Evolutionary conservation across 768 basidiomycete genomes (phyloP).

Genomic region (Mycena latifolia): DNA sequence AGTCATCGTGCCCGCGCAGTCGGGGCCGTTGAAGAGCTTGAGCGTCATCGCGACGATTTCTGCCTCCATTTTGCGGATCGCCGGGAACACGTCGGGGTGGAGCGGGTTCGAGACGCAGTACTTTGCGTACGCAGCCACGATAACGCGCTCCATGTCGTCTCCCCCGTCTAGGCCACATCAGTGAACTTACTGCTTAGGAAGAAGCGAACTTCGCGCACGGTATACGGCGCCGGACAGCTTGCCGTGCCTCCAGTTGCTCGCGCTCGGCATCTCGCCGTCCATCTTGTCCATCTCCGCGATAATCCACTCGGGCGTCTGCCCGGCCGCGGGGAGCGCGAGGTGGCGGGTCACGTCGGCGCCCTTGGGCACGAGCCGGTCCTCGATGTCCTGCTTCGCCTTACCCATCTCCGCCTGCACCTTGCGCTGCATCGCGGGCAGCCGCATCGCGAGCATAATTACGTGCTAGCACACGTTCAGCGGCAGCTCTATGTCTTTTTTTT

Average conservation of each 20-base stretch:
- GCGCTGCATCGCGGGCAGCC: conserved; percentile 68
- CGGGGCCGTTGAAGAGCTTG: conserved; percentile 85
- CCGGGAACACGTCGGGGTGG: conserved; percentile 94
- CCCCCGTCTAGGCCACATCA: conserved; percentile 73
- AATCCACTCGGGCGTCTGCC: conserved; percentile 80
- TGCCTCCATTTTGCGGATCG: conserved; percentile 96
- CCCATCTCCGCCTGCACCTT: conserved; percentile 75
- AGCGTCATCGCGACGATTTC: conserved; percentile 93
- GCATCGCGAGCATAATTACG: conserved; percentile 67
- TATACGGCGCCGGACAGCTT: conserved; percentile 90
- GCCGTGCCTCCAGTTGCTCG: conserved; percentile 73
- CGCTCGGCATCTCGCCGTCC: conserved; percentile 66
- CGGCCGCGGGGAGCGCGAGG: conserved; percentile 72
- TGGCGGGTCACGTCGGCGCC: conserved; percentile 74
- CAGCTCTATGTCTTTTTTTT: neutral
- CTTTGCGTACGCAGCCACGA: conserved; percentile 83
- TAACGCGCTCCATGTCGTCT: conserved; percentile 81
- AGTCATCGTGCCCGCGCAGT: conserved; percentile 93
- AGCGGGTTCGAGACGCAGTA: conserved; percentile 92
- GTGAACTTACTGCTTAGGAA: neutral
- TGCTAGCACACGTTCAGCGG: conserved; percentile 51
- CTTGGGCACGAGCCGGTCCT: conserved; percentile 74
- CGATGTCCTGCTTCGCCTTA: conserved; percentile 74
- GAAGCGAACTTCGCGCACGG: conserved; percentile 60
- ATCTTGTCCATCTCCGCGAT: conserved; percentile 83